These are phyloP conservation scores for Prototheca wickerhamii DNA, from an alignment of 163 green algal genomes.

Conservation along the genomic window DNA sequence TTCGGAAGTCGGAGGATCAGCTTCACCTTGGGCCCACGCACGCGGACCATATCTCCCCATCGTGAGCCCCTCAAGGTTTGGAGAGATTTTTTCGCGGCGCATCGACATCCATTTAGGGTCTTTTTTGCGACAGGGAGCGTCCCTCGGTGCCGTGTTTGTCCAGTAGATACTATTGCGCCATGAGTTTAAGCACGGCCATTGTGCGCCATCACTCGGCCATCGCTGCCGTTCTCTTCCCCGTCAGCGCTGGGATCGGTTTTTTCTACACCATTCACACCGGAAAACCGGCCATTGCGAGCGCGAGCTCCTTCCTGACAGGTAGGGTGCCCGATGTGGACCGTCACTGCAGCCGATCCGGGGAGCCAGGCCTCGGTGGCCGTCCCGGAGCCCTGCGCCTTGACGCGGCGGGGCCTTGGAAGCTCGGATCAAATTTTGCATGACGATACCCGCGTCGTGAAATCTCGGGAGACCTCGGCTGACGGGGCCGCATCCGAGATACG, in stretches of 20 bases:
- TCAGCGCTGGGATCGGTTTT: constrained; percentile 4
- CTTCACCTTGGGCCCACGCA: neutral
- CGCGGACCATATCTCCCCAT: neutral
- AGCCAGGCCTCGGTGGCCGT: too few species aligned
- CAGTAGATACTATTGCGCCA: neutral
- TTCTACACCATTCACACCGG: constrained; percentile 11
- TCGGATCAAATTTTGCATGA: too few species aligned
- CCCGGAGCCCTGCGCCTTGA: too few species aligned
- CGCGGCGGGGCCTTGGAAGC: too few species aligned
- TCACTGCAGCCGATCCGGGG: neutral
- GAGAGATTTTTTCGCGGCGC: neutral
- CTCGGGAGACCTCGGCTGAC: too few species aligned
- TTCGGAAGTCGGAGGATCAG: neutral
- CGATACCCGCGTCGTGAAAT: too few species aligned
- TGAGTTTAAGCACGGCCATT: neutral
- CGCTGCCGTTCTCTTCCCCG: constrained; percentile 5
- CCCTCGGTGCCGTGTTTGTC: too few species aligned
- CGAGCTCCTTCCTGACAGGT: neutral
- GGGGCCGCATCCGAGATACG: too few species aligned
- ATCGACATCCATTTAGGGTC: neutral
- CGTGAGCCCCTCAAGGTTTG: neutral
- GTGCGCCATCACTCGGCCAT: constrained; percentile 11
- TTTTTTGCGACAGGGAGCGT: too few species aligned
- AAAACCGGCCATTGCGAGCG: neutral
- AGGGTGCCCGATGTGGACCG: neutral